These are phyloP conservation scores for Caryopteris hybrid DNA, from an alignment of 305 asterid species.

Conservation along the genomic window DNA sequence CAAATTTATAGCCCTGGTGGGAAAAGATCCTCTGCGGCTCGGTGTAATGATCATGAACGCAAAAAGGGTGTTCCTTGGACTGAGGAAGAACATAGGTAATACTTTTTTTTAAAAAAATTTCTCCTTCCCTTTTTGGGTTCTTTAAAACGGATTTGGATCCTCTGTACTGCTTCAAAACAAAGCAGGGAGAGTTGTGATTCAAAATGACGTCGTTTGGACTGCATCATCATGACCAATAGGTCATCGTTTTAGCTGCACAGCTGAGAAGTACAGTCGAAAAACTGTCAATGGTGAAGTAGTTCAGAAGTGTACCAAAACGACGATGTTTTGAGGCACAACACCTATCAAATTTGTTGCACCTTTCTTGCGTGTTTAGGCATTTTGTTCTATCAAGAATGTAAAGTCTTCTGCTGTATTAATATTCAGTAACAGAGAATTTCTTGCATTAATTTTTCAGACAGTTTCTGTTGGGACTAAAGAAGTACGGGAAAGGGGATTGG, in stretches of 20 bases:
- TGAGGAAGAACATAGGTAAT: conserved; percentile 88
- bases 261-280: neutral
- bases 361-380: neutral
- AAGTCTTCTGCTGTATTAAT: no score
- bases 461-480: conserved; percentile 79
- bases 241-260: no score
- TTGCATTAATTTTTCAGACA: conserved; percentile 39
- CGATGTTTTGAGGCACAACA: neutral
- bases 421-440: neutral
- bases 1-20: conserved; percentile 34
- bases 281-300: no score
- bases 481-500: conserved; percentile 97
- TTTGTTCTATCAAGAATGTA: neutral
- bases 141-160: neutral
- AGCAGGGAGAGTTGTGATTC: neutral
- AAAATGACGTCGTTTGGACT: neutral
- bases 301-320: no score
- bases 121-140: neutral
- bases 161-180: no score
- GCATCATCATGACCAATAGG: no score
- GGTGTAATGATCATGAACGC: conserved; percentile 63
- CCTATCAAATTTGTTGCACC: neutral
- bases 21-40: conserved; percentile 29
- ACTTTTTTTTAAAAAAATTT: no score
- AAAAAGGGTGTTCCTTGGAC: conserved; percentile 95